Evolutionary conservation across 805 yeast species (phyloP), one percentile per base, ranked within the genome.

Genomic region (Barnettozyma salicaria): DNA sequence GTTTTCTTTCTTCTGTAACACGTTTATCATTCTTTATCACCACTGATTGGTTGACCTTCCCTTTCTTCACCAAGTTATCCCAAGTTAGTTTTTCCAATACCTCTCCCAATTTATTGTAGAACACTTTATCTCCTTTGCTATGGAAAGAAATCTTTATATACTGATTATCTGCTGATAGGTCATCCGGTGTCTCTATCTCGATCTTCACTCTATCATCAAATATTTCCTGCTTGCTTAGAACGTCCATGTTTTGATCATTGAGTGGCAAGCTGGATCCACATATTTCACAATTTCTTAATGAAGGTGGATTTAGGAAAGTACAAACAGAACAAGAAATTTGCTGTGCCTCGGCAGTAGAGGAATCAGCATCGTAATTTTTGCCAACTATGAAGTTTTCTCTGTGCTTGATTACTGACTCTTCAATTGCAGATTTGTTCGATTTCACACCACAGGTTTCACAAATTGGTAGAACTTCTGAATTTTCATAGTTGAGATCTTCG

Each of bases 291-390:
- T 67, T 68, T 25, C 67, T 59, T 67, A 90, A 65, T 3, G 84
- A 75, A 0, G 88, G 83, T 56, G 89, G 96, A 55, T 90, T 92
- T 10, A 76, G 61, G 51, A 88, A 90, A 0, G 97, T 85, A 48
- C 95, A 85, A 10, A 64, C 55, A 4, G 76, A 67, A 41, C 84
- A 77, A 11, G 45, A 42, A 25, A 58, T 58, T 19, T 36, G 47
- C 13, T 19, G 21, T 18, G 37, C 14, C 19, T 17, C 9, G 35
- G 20, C 7, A 19, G n/a, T n/a, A 26, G 3, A 2, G 27, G n/a
- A 12, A 27, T 17, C n/a, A 16, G 18, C 22, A 7, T 33, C 30
- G 14, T 25, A 34, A 19, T 40, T n/a, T 18, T 45, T 54, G 12
- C 61, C 53, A 4, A n/a, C n/a, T n/a, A n/a, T n/a, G n/a, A n/a